phyloP scores from a whole-genome alignment of 148 eudicot genomes.

The Rhododendron griersonianum region DNA sequence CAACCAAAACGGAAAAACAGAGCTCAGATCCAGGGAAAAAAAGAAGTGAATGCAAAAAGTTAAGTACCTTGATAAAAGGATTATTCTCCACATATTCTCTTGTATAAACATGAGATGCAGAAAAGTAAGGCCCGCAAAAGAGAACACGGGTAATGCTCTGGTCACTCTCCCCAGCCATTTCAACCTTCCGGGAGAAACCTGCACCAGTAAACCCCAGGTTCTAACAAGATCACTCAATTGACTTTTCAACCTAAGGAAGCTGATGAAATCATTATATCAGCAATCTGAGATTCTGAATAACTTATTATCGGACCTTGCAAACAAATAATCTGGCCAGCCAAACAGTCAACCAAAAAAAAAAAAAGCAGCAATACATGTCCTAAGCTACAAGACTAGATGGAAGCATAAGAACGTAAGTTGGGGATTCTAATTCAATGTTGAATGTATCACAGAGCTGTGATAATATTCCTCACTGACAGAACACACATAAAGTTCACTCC shows the following conservation, averaged over 20 bases:
- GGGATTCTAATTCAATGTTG: neutral
- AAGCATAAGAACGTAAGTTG: neutral
- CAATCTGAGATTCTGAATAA: too few relatives aligned
- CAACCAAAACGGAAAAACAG: neutral
- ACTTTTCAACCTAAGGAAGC: neutral
- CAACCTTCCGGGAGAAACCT: slow-evolving; percentile 21
- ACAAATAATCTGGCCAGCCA: neutral
- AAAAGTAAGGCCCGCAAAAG: slow-evolving; percentile 77
- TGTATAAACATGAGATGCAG: slow-evolving; percentile 65
- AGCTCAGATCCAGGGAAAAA: neutral
- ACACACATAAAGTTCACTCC: neutral
- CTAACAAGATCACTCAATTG: slow-evolving; percentile 1
- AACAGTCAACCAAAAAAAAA: neutral
- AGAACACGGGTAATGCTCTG: slow-evolving; percentile 49
- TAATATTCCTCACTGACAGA: neutral
- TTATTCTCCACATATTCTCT: slow-evolving; percentile 55
- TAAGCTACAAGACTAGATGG: neutral
- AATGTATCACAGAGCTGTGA: neutral
- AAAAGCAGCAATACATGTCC: neutral
- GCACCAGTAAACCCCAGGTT: neutral
- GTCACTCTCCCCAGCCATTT: slow-evolving; percentile 30
- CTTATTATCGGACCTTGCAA: neutral
- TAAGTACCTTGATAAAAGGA: slow-evolving; percentile 65
- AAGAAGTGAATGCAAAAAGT: neutral
- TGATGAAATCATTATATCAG: neutral